These are phyloP conservation scores for Neurospora sp. DNA, from an alignment of 495 filamentous ascomycete species.

Conservation along the genomic window DNA sequence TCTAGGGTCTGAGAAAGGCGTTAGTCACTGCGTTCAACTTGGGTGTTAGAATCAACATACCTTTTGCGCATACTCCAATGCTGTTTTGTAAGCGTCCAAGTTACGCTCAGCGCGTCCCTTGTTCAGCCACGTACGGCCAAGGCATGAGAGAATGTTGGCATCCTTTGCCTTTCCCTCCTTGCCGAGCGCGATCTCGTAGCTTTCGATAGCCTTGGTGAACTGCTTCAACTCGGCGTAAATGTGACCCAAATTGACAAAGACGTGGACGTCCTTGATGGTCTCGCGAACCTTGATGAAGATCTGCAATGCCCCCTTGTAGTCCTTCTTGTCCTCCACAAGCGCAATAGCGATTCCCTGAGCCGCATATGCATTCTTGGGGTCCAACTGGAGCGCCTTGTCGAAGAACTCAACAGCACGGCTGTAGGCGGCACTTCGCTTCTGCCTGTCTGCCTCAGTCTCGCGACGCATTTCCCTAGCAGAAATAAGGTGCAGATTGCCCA, in stretches of 20 bases:
- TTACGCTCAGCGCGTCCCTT: constrained; percentile 74
- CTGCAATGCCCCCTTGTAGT: constrained; percentile 66
- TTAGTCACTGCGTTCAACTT: constrained; percentile 12
- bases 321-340: constrained; percentile 84
- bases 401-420: constrained; percentile 93
- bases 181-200: constrained; percentile 80
- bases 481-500: constrained; percentile 86
- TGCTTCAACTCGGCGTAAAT: constrained; percentile 83
- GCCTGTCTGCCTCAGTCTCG: constrained; percentile 78
- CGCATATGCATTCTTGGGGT: constrained; percentile 87
- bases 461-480: constrained; percentile 89
- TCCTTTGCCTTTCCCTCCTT: constrained; percentile 71
- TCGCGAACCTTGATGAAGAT: constrained; percentile 84
- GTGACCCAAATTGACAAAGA: constrained; percentile 87
- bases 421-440: constrained; percentile 79
- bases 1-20: constrained; percentile 50
- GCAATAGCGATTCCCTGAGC: constrained; percentile 94
- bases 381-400: constrained; percentile 89
- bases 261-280: constrained; percentile 73
- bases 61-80: constrained; percentile 77
- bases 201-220: constrained; percentile 81
- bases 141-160: constrained; percentile 73
- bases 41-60: constrained; percentile 24
- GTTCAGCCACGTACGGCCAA: constrained; percentile 88
- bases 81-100: constrained; percentile 69